Conservation (phyloP, 2,329 filamentous ascomycete species). For the Trichocomaceae sp. region DNA sequence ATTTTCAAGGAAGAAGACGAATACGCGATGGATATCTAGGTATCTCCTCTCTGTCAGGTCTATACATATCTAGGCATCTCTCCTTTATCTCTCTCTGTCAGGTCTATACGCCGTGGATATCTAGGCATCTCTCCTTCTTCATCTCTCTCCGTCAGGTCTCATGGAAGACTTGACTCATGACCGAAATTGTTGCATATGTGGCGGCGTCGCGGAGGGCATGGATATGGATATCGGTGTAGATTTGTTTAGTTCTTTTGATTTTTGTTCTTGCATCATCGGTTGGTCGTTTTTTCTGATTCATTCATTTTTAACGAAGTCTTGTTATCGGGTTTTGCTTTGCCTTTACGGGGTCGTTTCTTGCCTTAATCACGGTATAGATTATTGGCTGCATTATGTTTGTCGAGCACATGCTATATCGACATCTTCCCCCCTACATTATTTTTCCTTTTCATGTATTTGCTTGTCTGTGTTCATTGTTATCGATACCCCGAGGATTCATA, state of each 20-base stretch:
- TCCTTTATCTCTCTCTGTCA: too few relatives aligned
- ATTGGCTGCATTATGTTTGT: background rate
- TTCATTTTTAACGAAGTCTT: constrained; percentile 3
- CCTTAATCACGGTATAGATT: background rate
- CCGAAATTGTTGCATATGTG: constrained; percentile 25
- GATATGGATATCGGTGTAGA: constrained; percentile 41
- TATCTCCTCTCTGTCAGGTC: constrained; percentile 1
- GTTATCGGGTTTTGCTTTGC: background rate
- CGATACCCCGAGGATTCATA: background rate
- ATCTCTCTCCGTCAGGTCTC: constrained; percentile 9
- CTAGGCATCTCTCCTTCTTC: constrained; percentile 4
- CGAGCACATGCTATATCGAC: background rate
- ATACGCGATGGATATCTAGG: constrained; percentile 66
- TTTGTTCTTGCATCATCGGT: constrained; percentile 28
- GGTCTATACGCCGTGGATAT: constrained; percentile 66
- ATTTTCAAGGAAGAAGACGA: constrained; percentile 94
- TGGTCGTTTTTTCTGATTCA: constrained; percentile 14
- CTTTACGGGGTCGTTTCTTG: background rate
- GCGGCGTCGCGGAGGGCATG: constrained; percentile 24
- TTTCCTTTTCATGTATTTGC: constrained; percentile 1
- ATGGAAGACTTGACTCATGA: constrained; percentile 7
- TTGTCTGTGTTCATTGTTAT: background rate
- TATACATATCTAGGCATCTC: too few relatives aligned
- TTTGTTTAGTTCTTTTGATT: constrained; percentile 21
- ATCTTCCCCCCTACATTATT: background rate